These are phyloP conservation scores for Trypanosoma lewisi DNA, from an alignment of 208 protist species.

Conservation along the genomic window DNA sequence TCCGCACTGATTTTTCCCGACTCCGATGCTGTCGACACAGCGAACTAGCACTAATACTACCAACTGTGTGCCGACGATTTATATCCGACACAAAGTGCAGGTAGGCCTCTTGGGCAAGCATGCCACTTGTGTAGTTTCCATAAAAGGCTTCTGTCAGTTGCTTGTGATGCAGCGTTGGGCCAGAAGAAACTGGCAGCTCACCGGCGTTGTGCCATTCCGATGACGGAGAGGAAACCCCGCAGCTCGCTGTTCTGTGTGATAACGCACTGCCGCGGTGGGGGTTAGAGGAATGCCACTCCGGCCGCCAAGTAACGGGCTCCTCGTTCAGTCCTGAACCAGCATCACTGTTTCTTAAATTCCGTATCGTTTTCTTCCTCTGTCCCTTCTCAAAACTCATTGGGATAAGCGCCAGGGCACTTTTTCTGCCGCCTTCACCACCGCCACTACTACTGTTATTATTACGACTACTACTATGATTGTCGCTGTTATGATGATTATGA, in stretches of 20 bases:
- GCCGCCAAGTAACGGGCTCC: slow-evolving; percentile 8
- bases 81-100: slow-evolving; percentile 43
- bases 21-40: neutral
- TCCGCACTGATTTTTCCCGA: neutral
- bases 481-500: too few relatives aligned
- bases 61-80: neutral
- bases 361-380: neutral
- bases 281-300: neutral
- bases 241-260: neutral
- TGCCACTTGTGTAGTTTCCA: slow-evolving; percentile 33
- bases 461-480: too few relatives aligned
- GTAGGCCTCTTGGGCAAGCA: slow-evolving; percentile 70
- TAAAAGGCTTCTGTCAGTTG: slow-evolving; percentile 77
- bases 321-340: too few relatives aligned
- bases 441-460: neutral
- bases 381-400: neutral
- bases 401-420: neutral
- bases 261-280: neutral
- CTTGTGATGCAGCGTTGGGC: slow-evolving; percentile 47
- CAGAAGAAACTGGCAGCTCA: neutral
- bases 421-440: neutral
- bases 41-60: neutral
- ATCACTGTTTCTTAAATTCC: neutral
- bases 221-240: neutral
- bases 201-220: neutral